Percentiles rank a stretch among this genome's conserved stretches.
Conservation (phyloP, 306 rosid genomes). For the Glycine tomentella region DNA sequence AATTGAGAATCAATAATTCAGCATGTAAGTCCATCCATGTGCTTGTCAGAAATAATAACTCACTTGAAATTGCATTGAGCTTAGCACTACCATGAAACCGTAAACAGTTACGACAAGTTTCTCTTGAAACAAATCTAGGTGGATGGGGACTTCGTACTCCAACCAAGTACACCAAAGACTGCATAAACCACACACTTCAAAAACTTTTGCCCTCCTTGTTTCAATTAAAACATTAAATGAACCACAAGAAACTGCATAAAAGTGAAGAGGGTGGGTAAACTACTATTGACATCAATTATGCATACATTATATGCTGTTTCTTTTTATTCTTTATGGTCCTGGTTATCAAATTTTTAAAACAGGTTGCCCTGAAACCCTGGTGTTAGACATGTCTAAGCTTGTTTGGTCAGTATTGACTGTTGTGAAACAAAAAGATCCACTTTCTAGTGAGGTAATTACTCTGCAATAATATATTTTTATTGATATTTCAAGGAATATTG, state of each 20-base stretch:
- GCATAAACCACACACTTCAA: conserved; percentile 29
- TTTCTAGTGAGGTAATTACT: conserved; percentile 92
- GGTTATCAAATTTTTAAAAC: conserved; percentile 42
- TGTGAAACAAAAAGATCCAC: conserved; percentile 89
- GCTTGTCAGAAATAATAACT: conserved; percentile 32
- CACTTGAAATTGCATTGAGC: conserved; percentile 14
- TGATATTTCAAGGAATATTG: conserved; percentile 21
- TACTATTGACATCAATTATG: conserved; percentile 7
- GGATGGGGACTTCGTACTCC: conserved; percentile 15
- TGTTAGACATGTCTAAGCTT: conserved; percentile 87
- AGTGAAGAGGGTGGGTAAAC: conserved; percentile 21
- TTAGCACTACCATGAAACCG: neutral
- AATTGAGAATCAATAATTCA: conserved; percentile 28
- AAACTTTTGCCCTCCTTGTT: conserved; percentile 27
- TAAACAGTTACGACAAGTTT: conserved; percentile 7
- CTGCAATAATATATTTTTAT: conserved; percentile 28
- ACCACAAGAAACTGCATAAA: conserved; percentile 29
- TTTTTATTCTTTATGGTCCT: conserved; percentile 21
- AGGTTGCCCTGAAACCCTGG: conserved; percentile 93
- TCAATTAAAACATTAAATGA: conserved; percentile 37
- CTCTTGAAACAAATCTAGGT: conserved; percentile 29
- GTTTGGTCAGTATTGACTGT: conserved; percentile 82
- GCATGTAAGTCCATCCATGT: conserved; percentile 35
- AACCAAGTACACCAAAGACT: conserved; percentile 33
- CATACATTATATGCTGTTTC: conserved; percentile 4